Conservation (phyloP, 208 protist genomes). For the Leishmania turanica region DNA sequence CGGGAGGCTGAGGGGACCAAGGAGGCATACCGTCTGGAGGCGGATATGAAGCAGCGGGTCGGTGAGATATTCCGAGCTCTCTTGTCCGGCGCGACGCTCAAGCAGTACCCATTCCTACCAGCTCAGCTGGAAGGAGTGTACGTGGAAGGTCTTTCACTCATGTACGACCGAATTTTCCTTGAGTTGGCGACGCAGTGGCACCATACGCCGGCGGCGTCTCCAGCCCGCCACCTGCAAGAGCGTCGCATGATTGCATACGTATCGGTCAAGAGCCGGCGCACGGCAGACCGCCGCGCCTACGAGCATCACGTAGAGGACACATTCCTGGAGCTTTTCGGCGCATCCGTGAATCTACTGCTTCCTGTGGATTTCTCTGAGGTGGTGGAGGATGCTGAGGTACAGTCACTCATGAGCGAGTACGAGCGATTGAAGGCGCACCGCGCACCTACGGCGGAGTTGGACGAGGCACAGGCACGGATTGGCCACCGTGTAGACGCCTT, state of each 20-base stretch:
- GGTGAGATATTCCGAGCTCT: conserved; percentile 61
- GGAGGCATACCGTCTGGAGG: conserved; percentile 43
- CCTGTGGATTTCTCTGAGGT: conserved; percentile 64
- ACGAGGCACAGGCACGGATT: conserved; percentile 19
- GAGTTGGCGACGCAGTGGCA: conserved; percentile 33
- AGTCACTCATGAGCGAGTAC: conserved; percentile 26
- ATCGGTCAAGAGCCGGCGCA: conserved; percentile 39
- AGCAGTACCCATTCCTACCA: conserved; percentile 63
- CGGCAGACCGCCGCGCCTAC: conserved; percentile 36
- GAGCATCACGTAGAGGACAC: conserved; percentile 33
- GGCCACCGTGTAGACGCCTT: conserved; percentile 33
- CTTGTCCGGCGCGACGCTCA: conserved; percentile 48
- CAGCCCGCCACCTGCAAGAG: conserved; percentile 32
- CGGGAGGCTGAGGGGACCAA: conserved; percentile 18
- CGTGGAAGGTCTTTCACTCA: conserved; percentile 54
- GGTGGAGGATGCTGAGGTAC: conserved; percentile 52
- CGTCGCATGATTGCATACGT: conserved; percentile 42
- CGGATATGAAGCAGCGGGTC: conserved; percentile 50
- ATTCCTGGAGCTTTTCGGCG: conserved; percentile 37
- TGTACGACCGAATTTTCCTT: conserved; percentile 48
- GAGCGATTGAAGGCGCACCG: conserved; percentile 29
- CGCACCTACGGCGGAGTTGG: conserved; percentile 19
- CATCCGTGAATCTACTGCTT: conserved; percentile 51
- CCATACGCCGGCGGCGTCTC: background rate
- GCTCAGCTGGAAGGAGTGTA: conserved; percentile 44